Percentiles rank a stretch among this genome's conserved stretches.
phyloP scores from a whole-genome alignment of 805 yeast genomes.

The Barnettozyma wickerhamii region DNA sequence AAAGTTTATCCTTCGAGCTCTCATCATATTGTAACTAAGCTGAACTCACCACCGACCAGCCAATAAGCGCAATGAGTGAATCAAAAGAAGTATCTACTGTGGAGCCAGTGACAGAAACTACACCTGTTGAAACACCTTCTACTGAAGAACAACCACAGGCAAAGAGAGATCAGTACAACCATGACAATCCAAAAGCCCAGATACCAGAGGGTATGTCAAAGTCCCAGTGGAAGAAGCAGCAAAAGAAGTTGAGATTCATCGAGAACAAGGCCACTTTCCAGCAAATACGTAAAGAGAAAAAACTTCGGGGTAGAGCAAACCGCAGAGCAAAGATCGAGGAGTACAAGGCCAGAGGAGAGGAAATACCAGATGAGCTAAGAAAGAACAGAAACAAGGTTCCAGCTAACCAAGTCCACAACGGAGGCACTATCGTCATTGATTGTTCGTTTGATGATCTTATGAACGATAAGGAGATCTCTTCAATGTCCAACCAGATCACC shows the following conservation, averaged over 20 bases:
- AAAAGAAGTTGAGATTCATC: conserved; percentile 55
- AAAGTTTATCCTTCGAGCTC: conserved; percentile 5
- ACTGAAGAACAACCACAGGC: not conserved
- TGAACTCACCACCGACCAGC: not conserved
- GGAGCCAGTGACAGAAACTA: not conserved
- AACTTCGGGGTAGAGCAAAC: conserved; percentile 38
- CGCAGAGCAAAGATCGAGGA: conserved; percentile 36
- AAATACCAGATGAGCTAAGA: conserved; percentile 34
- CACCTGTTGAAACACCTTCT: not conserved
- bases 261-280: conserved; percentile 59
- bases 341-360: conserved; percentile 35
- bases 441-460: conserved; percentile 89
- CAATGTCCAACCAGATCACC: conserved; percentile 76
- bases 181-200: conserved; percentile 15
- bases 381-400: conserved; percentile 32
- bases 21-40: too few species aligned
- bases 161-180: conserved; percentile 2
- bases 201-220: conserved; percentile 88
- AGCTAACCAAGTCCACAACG: conserved; percentile 43
- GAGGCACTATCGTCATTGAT: conserved; percentile 64
- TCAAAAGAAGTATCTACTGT: not conserved
- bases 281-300: conserved; percentile 49
- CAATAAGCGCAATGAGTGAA: not conserved
- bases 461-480: conserved; percentile 66
- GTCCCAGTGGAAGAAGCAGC: conserved; percentile 73